Conservation (phyloP, 202 grass and related monocot species). For the Alloteropsis angusta region DNA sequence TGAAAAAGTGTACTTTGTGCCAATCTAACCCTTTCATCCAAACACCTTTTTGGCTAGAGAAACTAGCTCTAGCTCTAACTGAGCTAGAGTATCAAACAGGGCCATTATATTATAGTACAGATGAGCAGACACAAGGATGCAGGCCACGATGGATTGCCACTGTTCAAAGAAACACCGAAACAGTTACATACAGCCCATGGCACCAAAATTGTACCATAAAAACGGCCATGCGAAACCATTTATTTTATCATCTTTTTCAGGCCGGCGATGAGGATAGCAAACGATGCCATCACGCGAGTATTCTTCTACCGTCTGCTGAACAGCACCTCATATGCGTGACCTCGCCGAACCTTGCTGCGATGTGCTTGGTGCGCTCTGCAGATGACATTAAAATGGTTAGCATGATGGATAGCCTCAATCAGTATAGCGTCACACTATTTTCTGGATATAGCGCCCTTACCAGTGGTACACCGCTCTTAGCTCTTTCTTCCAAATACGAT, state of each 20-base stretch:
- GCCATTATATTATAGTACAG: not conserved
- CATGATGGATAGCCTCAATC: not conserved
- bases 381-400: not conserved
- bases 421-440: not conserved
- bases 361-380: not conserved
- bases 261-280: not conserved
- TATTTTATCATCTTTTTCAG: not conserved
- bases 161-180: not conserved
- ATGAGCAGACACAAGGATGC: not conserved
- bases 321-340: slow-evolving; percentile 8
- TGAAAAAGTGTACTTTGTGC: too few species aligned
- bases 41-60: too few species aligned
- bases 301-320: not conserved
- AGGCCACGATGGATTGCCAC: not conserved
- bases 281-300: not conserved
- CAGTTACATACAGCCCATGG: not conserved
- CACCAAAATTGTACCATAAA: not conserved
- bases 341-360: not conserved
- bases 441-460: not conserved
- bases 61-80: too few species aligned
- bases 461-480: slow-evolving; percentile 49
- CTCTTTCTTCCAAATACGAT: slow-evolving; percentile 79
- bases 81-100: too few species aligned
- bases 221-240: not conserved
- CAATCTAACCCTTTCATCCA: too few species aligned